These are phyloP conservation scores for Aureobasidium sp. DNA, from an alignment of 2,329 filamentous ascomycete species.

Conservation along the genomic window DNA sequence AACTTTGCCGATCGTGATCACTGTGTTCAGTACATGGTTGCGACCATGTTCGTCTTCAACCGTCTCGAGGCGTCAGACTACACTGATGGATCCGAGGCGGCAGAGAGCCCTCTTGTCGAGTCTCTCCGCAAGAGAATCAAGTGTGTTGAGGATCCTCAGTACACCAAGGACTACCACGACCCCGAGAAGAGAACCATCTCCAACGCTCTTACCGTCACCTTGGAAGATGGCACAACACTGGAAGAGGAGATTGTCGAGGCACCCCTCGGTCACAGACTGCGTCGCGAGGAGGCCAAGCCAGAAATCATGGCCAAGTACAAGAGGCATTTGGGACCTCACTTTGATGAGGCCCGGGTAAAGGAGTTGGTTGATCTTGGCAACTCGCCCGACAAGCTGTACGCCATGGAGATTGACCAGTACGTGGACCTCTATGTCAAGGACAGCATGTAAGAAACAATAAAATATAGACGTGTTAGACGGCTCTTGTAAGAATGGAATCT, in stretches of 20 bases:
- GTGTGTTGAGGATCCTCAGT: slow-evolving; percentile 93
- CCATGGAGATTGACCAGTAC: slow-evolving; percentile 82
- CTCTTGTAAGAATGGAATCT: not conserved
- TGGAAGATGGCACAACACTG: slow-evolving; percentile 88
- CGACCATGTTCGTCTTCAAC: slow-evolving; percentile 92
- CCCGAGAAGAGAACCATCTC: slow-evolving; percentile 89
- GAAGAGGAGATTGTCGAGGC: slow-evolving; percentile 91
- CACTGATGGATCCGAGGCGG: slow-evolving; percentile 84
- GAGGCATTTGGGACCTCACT: slow-evolving; percentile 83
- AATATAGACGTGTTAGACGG: not conserved
- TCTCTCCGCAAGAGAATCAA: slow-evolving; percentile 86
- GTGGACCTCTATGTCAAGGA: slow-evolving; percentile 73
- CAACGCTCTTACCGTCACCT: slow-evolving; percentile 88
- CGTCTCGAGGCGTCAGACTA: slow-evolving; percentile 92
- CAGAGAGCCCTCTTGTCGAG: slow-evolving; percentile 82
- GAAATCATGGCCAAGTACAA: slow-evolving; percentile 94
- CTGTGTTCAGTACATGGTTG: slow-evolving; percentile 99
- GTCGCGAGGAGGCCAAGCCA: slow-evolving; percentile 94
- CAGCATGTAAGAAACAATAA: slow-evolving; percentile 19
- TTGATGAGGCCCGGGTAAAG: slow-evolving; percentile 67
- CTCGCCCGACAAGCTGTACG: slow-evolving; percentile 67
- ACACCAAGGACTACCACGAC: slow-evolving; percentile 93
- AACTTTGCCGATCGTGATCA: slow-evolving; percentile 99
- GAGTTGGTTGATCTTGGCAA: slow-evolving; percentile 74
- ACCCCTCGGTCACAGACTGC: slow-evolving; percentile 82